These are phyloP conservation scores for Penicillium aurantiogriseum DNA, from an alignment of 2,329 filamentous ascomycete species.

Conservation along the genomic window DNA sequence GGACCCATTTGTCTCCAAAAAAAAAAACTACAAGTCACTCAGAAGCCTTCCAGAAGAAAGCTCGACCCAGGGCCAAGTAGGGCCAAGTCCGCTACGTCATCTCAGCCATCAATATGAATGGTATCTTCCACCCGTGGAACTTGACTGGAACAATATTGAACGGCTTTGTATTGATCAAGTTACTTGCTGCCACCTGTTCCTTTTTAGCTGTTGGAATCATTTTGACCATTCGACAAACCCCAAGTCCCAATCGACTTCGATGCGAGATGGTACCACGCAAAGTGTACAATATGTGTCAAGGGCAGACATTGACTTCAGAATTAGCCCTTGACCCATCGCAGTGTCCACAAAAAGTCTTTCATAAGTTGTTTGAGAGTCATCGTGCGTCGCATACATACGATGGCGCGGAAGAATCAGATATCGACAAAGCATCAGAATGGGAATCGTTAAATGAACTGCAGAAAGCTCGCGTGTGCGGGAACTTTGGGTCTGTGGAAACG, in stretches of 20 bases:
- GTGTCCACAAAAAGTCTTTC: constrained; percentile 55
- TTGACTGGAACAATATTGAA: background rate
- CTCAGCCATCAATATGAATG: constrained; percentile 1
- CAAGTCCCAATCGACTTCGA: constrained; percentile 14
- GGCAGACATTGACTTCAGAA: constrained; percentile 56
- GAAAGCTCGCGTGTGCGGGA: constrained; percentile 60
- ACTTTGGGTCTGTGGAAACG: constrained; percentile 63
- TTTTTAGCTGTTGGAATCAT: background rate
- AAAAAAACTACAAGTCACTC: background rate
- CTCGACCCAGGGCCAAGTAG: background rate
- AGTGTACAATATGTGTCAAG: constrained; percentile 55
- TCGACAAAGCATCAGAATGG: constrained; percentile 17
- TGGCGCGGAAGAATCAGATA: constrained; percentile 25
- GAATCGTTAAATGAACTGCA: constrained; percentile 48
- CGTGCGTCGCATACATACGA: background rate
- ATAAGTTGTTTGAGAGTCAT: constrained; percentile 53
- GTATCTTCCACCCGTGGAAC: background rate
- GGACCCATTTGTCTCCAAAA: background rate
- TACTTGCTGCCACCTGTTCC: background rate
- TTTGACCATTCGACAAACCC: constrained; percentile 9
- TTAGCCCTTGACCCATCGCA: constrained; percentile 55
- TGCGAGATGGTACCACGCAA: constrained; percentile 45
- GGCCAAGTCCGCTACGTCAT: constrained; percentile 3
- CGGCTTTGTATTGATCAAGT: background rate
- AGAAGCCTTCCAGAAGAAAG: background rate